A percentile compares a stretch with the other conserved stretches of the same genome.
These are phyloP conservation scores for Medicago lupulina DNA, from an alignment of 306 rosid species.

Conservation along the genomic window DNA sequence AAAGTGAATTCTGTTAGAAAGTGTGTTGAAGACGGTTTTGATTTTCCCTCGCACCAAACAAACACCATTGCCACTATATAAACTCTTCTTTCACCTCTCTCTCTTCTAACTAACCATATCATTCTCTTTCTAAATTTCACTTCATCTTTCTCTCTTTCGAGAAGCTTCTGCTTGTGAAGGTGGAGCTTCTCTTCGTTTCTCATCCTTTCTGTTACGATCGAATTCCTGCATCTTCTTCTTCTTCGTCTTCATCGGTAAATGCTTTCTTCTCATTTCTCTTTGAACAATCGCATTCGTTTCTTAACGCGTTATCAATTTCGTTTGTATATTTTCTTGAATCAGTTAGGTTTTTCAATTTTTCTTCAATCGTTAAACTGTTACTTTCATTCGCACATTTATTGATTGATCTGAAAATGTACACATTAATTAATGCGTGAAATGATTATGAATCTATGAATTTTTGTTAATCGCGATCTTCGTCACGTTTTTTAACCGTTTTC, in stretches of 20 bases:
- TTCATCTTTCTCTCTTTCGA: constrained; percentile 29
- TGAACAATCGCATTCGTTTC: background rate
- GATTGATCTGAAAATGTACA: constrained; percentile 13
- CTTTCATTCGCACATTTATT: background rate
- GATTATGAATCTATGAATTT: background rate
- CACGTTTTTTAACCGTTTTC: constrained; percentile 3
- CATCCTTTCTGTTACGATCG: background rate
- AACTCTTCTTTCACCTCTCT: constrained; percentile 32
- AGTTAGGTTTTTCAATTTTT: background rate
- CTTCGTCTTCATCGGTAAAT: background rate
- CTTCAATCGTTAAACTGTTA: background rate
- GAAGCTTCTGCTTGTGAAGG: constrained; percentile 41
- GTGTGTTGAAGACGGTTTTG: constrained; percentile 53
- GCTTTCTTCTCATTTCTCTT: background rate
- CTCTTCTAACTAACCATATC: constrained; percentile 23
- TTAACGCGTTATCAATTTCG: background rate
- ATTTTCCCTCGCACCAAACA: constrained; percentile 57
- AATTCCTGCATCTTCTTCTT: background rate
- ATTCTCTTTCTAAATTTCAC: constrained; percentile 44
- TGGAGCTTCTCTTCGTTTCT: constrained; percentile 14
- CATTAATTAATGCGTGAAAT: background rate
- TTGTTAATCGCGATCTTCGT: background rate
- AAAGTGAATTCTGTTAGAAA: constrained; percentile 47
- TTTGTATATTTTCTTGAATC: constrained; percentile 31
- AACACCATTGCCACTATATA: constrained; percentile 42